These are phyloP conservation scores for Ilyonectria robusta DNA, from an alignment of 2,329 filamentous ascomycete species.

Conservation along the genomic window DNA sequence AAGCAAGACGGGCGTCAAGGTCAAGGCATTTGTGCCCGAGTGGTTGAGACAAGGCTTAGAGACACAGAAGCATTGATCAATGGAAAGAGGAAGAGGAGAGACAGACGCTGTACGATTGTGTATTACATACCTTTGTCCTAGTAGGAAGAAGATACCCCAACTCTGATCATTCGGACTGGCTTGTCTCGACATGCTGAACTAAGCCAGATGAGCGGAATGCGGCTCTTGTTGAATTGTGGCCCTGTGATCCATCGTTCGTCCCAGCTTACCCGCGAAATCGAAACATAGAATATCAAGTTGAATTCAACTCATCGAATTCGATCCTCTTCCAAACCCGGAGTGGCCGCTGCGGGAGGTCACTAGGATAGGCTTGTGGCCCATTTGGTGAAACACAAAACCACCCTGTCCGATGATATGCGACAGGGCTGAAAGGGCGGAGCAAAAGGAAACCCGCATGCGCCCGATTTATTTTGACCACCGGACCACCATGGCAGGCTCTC, in stretches of 20 bases:
- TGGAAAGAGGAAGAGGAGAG: slow-evolving; percentile 4
- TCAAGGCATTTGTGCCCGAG: slow-evolving; percentile 87
- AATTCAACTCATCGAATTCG: slow-evolving; percentile 3
- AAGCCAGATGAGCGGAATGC: background rate
- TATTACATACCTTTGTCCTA: slow-evolving; percentile 21
- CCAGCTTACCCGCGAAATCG: background rate
- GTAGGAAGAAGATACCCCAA: slow-evolving; percentile 31
- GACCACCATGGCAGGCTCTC: background rate
- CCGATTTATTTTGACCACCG: slow-evolving; percentile 16
- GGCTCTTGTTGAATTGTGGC: background rate
- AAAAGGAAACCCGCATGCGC: background rate
- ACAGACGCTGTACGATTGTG: slow-evolving; percentile 30
- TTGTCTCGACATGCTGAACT: background rate
- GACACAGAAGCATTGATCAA: slow-evolving; percentile 41
- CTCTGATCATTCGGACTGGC: slow-evolving; percentile 13
- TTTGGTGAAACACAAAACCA: background rate
- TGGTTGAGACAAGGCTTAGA: slow-evolving; percentile 72
- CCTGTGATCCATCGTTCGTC: background rate
- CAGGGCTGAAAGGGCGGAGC: slow-evolving; percentile 5
- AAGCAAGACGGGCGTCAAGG: slow-evolving; percentile 58
- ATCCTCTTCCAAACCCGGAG: background rate
- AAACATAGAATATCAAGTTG: background rate
- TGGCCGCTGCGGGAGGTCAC: background rate
- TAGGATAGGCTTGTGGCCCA: background rate
- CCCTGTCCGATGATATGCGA: background rate